phyloP scores from a whole-genome alignment of 2,329 filamentous ascomycete genomes.

The Myrmaecium sp. region DNA sequence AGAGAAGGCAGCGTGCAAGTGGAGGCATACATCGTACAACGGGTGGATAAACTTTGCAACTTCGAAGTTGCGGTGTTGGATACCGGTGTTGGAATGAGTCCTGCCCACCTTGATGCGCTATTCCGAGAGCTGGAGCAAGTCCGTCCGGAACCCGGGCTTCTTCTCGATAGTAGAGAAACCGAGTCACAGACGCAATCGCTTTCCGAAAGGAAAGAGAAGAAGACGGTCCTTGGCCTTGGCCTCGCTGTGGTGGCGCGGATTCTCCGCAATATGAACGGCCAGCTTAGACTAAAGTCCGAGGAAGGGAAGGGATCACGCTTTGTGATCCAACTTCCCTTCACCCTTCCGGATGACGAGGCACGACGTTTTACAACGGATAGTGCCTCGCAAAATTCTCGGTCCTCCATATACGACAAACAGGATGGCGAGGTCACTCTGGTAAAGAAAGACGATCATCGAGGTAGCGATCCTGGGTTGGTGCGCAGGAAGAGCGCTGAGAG shows the following conservation, averaged over 20 bases:
- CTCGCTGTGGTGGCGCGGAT: conserved; percentile 79
- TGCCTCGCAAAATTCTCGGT: conserved; percentile 10
- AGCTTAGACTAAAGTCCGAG: conserved; percentile 69
- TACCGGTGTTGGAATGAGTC: conserved; percentile 49
- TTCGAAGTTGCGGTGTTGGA: conserved; percentile 64
- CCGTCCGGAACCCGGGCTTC: conserved; percentile 26
- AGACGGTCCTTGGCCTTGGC: conserved; percentile 59
- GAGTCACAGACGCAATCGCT: conserved; percentile 11
- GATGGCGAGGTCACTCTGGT: conserved; percentile 45
- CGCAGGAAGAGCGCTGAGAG: conserved; percentile 25
- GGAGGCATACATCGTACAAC: conserved; percentile 46
- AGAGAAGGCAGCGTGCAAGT: conserved; percentile 48
- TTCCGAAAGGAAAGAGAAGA: conserved; percentile 20
- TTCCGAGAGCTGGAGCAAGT: conserved; percentile 54
- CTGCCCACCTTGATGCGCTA: conserved; percentile 38
- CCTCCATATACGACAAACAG: conserved; percentile 10
- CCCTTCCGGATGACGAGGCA: conserved; percentile 33
- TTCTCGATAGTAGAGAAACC: too few species aligned
- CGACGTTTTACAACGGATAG: conserved; percentile 2
- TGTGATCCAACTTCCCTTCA: conserved; percentile 61
- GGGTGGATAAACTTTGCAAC: conserved; percentile 36
- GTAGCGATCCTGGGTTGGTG: conserved; percentile 1
- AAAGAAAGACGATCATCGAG: conserved; percentile 13
- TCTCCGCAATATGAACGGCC: conserved; percentile 79
- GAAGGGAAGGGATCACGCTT: conserved; percentile 70